Percentiles rank a stretch among this genome's conserved stretches.
Conservation (phyloP, 225 moss, liverwort and hornwort species). For the Lunularia cruciata region DNA sequence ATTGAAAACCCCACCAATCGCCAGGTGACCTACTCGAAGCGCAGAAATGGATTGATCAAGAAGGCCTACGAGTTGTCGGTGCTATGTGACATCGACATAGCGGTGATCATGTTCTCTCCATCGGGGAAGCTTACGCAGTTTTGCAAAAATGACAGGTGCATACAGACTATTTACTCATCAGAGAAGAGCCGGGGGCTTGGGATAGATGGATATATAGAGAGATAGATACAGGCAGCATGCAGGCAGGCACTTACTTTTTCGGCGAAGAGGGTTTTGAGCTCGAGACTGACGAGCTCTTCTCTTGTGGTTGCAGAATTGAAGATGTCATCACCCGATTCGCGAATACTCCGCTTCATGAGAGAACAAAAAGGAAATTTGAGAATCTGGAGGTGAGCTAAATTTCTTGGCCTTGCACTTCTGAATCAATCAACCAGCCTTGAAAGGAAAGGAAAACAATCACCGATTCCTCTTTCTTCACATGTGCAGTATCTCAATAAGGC, state of each 20-base stretch:
- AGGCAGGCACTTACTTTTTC: no score
- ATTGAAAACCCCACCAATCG: slow-evolving; percentile 22
- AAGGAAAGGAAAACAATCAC: no score
- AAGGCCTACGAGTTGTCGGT: slow-evolving; percentile 30
- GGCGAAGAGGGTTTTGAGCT: no score
- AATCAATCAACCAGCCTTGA: background rate
- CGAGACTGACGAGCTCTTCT: background rate
- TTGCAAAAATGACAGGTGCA: slow-evolving; percentile 37
- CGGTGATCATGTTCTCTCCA: slow-evolving; percentile 36
- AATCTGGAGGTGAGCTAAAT: slow-evolving; percentile 26
- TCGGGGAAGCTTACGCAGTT: slow-evolving; percentile 30
- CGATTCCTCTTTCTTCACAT: background rate
- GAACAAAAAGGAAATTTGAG: slow-evolving; percentile 30
- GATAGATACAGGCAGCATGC: no score
- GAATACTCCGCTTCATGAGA: slow-evolving; percentile 28
- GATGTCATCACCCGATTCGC: slow-evolving; percentile 28
- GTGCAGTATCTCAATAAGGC: slow-evolving; percentile 34
- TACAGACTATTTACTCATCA: no score
- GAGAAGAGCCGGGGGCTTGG: background rate
- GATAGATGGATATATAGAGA: no score
- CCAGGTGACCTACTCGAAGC: slow-evolving; percentile 33
- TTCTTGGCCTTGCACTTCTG: background rate
- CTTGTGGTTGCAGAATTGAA: slow-evolving; percentile 21
- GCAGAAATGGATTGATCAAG: slow-evolving; percentile 26
- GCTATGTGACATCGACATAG: slow-evolving; percentile 36